These are phyloP conservation scores for Loxodes magnus DNA, from an alignment of 73 alveolate genomes.

Conservation along the genomic window DNA sequence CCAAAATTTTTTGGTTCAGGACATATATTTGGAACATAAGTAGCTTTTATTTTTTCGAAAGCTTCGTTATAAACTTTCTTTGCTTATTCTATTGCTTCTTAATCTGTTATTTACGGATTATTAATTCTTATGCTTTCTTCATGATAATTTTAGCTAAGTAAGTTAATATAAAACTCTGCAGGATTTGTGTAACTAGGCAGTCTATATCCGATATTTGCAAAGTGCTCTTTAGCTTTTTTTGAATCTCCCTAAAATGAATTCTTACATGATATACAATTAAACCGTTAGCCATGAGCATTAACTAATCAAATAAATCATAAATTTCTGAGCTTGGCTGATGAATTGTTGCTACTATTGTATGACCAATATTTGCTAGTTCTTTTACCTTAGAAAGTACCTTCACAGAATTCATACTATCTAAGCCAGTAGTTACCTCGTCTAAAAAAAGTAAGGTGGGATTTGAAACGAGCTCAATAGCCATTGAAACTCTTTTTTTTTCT, in stretches of 20 bases:
- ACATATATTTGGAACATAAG: background rate
- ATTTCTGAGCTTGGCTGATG: conserved; percentile 76
- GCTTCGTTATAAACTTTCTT: no score
- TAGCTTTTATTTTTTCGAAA: no score
- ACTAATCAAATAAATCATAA: conserved; percentile 35
- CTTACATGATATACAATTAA: background rate
- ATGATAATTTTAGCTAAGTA: background rate
- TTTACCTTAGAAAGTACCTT: conserved; percentile 20
- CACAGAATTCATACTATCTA: conserved; percentile 7
- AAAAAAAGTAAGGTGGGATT: background rate
- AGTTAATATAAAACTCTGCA: conserved; percentile 23
- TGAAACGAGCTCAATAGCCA: background rate
- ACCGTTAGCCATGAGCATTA: conserved; percentile 29
- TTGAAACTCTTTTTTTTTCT: conserved; percentile 3
- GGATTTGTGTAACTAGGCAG: conserved; percentile 62
- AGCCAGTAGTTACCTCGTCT: conserved; percentile 11
- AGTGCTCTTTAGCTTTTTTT: conserved; percentile 30
- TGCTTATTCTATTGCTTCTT: background rate
- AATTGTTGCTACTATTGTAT: conserved; percentile 56
- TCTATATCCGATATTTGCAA: conserved; percentile 32
- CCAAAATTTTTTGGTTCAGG: no score
- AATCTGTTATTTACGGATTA: background rate
- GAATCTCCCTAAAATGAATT: no score
- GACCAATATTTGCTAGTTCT: conserved; percentile 39
- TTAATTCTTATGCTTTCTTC: background rate